A percentile compares a stretch with the other conserved stretches of the same genome.
Conservation (phyloP, 257 asterid species). For the Capsicum baccatum region DNA sequence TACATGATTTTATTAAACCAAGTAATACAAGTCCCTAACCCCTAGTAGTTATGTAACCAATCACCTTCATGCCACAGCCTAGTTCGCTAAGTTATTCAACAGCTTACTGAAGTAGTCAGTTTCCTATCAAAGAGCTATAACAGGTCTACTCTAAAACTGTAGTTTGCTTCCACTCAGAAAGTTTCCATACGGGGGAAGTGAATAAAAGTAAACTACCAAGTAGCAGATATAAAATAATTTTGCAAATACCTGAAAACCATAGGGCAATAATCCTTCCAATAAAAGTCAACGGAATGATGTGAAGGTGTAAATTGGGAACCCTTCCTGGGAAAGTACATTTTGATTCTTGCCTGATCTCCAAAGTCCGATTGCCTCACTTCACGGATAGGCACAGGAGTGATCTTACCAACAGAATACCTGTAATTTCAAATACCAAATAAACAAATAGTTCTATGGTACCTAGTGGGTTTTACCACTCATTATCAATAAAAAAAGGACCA, state of each 20-base stretch:
- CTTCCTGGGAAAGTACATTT: constrained; percentile 84
- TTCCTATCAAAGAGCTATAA: not conserved
- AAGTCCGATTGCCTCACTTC: constrained; percentile 91
- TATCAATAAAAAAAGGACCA: constrained; percentile 19
- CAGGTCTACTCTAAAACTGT: not conserved
- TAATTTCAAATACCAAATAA: constrained; percentile 48
- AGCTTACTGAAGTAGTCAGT: not conserved
- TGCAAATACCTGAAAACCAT: constrained; percentile 92
- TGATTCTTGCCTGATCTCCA: constrained; percentile 86
- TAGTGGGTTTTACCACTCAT: constrained; percentile 10
- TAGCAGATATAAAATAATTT: constrained; percentile 29
- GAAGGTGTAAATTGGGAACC: constrained; percentile 94
- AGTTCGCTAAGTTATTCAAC: not conserved
- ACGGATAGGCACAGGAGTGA: constrained; percentile 90
- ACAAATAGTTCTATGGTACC: constrained; percentile 20
- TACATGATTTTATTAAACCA: constrained; percentile 10
- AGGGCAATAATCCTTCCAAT: constrained; percentile 98
- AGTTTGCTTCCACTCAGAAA: not conserved
- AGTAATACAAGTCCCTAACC: not conserved
- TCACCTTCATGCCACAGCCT: constrained; percentile 1
- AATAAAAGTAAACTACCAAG: constrained; percentile 24
- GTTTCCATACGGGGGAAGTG: not conserved
- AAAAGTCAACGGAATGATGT: constrained; percentile 78
- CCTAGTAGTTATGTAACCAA: not conserved
- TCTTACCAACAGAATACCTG: constrained; percentile 98